Conservation (phyloP, 257 asterid genomes). For the Linderniella brevidens region DNA sequence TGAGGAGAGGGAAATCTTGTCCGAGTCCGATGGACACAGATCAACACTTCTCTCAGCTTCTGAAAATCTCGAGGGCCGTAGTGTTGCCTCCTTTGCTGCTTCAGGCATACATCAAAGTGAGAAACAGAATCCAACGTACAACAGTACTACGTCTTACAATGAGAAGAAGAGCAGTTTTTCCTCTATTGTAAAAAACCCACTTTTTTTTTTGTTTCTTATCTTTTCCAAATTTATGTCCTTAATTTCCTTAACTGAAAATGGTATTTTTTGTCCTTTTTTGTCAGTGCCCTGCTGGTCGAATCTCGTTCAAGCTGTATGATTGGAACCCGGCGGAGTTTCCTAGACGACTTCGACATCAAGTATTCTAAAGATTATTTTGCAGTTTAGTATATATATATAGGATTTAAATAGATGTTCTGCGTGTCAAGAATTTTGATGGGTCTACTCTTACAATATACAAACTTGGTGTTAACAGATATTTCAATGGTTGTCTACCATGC, state of each 20-base stretch:
- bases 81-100: too few species aligned
- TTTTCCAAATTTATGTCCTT: constrained; percentile 3
- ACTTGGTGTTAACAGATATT: constrained; percentile 28
- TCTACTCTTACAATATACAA: too few species aligned
- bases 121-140: constrained; percentile 24
- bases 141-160: constrained; percentile 26
- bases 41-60: constrained; percentile 17
- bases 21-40: constrained; percentile 34
- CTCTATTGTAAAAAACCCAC: constrained; percentile 25
- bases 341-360: constrained; percentile 71
- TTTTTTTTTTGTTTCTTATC: constrained; percentile 1
- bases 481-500: constrained; percentile 69
- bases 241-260: background rate
- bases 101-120: background rate
- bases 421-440: too few species aligned
- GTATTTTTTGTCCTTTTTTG: background rate
- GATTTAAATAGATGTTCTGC: too few species aligned
- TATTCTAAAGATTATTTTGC: constrained; percentile 21
- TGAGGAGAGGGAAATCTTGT: constrained; percentile 22
- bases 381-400: too few species aligned
- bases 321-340: constrained; percentile 86
- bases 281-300: constrained; percentile 66
- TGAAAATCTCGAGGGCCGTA: too few species aligned
- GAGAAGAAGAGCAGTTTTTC: constrained; percentile 44
- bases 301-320: constrained; percentile 75